Percentiles rank a stretch among this genome's conserved stretches.
phyloP scores from a whole-genome alignment of 306 rosid species.

The Benincasa hispida region DNA sequence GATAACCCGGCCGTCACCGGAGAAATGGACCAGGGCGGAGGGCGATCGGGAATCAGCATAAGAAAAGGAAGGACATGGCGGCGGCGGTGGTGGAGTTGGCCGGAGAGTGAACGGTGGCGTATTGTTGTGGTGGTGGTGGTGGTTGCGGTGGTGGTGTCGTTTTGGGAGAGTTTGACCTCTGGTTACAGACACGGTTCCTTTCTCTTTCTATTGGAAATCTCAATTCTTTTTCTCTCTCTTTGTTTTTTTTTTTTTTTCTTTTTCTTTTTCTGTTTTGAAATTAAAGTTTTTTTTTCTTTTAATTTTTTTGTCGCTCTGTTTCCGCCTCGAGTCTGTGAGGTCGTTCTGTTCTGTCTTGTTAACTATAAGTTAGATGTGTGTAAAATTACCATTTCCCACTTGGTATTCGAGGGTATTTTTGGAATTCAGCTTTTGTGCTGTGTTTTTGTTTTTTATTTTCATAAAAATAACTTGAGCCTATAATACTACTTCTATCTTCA shows the following conservation, averaged over 20 bases:
- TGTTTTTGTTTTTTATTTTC: too few species aligned
- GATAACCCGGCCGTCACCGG: constrained; percentile 47
- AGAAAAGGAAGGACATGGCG: constrained; percentile 20
- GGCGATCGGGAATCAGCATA: constrained; percentile 55
- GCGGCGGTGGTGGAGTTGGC: background rate
- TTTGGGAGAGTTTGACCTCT: constrained; percentile 7
- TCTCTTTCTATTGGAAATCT: constrained; percentile 3
- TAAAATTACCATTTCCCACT: too few species aligned
- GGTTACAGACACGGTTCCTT: constrained; percentile 1
- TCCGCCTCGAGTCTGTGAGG: background rate
- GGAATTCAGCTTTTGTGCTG: too few species aligned
- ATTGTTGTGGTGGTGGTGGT: background rate
- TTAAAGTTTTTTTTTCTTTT: background rate
- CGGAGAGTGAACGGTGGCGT: constrained; percentile 2
- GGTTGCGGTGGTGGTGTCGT: constrained; percentile 3
- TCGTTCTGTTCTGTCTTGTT: too few species aligned
- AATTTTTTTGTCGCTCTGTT: background rate
- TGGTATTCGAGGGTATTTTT: too few species aligned
- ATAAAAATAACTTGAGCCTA: too few species aligned
- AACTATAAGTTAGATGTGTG: too few species aligned
- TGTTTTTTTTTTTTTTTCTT: background rate
- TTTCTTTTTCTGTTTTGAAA: background rate
- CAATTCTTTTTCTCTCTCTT: background rate
- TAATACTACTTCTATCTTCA: too few species aligned
- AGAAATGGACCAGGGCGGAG: constrained; percentile 25